Evolutionary conservation across 1,284 basidiomycete species (phyloP).

Genomic region (Volvariella surrecta): DNA sequence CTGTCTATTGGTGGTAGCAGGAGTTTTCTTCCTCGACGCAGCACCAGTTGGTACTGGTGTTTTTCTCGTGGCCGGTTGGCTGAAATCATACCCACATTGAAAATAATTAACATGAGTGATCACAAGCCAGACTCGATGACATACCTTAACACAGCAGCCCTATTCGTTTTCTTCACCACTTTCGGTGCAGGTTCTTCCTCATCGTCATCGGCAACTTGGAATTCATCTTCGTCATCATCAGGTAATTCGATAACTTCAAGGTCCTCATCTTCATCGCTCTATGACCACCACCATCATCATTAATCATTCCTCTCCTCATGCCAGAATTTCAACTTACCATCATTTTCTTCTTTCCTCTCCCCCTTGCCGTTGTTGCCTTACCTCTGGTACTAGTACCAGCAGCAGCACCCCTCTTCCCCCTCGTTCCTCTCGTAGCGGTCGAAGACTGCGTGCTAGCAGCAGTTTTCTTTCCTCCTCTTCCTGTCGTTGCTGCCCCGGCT

Average conservation of each 20-base stretch:
- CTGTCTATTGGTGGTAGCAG: constrained; percentile 34
- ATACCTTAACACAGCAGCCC: constrained; percentile 58
- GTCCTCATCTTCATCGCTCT: constrained; percentile 32
- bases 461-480: constrained; percentile 41
- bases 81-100: constrained; percentile 17
- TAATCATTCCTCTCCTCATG: neutral
- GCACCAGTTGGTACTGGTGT: constrained; percentile 15
- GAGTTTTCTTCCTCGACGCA: constrained; percentile 14
- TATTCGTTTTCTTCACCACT: constrained; percentile 49
- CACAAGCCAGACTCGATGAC: constrained; percentile 15
- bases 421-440: constrained; percentile 8
- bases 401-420: constrained; percentile 4
- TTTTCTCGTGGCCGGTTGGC: constrained; percentile 42
- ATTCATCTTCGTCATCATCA: constrained; percentile 46
- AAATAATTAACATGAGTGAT: neutral
- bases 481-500: constrained; percentile 18
- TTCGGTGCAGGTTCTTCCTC: constrained; percentile 54
- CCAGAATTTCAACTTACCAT: constrained; percentile 15
- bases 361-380: constrained; percentile 22
- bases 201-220: constrained; percentile 48
- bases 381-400: no score
- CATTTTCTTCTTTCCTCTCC: constrained; percentile 36
- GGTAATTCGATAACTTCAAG: constrained; percentile 42
- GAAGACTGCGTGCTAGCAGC: constrained; percentile 21
- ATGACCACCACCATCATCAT: neutral